Evolutionary conservation across 2,329 filamentous ascomycete species (phyloP), one percentile per base, ranked within the genome.

Genomic region (Stemphylium vesicarium): DNA sequence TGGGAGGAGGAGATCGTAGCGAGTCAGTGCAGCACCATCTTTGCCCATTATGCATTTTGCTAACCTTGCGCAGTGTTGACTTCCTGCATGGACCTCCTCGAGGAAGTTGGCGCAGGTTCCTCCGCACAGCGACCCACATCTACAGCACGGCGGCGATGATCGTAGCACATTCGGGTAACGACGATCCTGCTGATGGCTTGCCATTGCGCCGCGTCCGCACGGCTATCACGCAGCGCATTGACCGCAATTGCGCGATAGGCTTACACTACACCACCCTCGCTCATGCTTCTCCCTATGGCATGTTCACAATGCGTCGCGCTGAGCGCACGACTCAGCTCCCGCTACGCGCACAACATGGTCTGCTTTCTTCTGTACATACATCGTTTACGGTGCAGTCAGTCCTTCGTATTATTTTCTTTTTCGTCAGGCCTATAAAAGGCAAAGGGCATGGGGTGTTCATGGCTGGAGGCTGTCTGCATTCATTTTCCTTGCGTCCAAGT

Each of bases 1-100:
- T 96, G 92, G 85, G 95, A 98, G 77, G 93, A 98, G 72, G 87
- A 91, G 70, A 97, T 98, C 65, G 85, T 95, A 65, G 84, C 85
- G 54, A 84, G 93, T 96, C 81, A 77, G 90, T 82, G 24, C 37
- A 32, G 35, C 41, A 36, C 39, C 29, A 41, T 15, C 24, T 20
- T 35, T 13, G n/a, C 35, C 4, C 16, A 33, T 43, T 12, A 7
- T 24, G 18, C 38, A 20, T 6, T 16, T 35, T 29, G 39, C 62
- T 64, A 57, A 66, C 45, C 51, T 54, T 60, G 22, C 16, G 22
- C 56, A 85, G 83, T 84, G 63, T 72, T 85, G 41, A 77, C 75
- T 15, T 78, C 80, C 62, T 85, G 82, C 64, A 77, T 85, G 57
- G 82, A 85, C 59, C 74, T 84, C 12, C 76, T 83, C 58, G 81